Evolutionary conservation across 1,284 basidiomycete genomes (phyloP), one percentile per base, ranked within the genome.

Genomic region (Taiwanofungus camphoratus): DNA sequence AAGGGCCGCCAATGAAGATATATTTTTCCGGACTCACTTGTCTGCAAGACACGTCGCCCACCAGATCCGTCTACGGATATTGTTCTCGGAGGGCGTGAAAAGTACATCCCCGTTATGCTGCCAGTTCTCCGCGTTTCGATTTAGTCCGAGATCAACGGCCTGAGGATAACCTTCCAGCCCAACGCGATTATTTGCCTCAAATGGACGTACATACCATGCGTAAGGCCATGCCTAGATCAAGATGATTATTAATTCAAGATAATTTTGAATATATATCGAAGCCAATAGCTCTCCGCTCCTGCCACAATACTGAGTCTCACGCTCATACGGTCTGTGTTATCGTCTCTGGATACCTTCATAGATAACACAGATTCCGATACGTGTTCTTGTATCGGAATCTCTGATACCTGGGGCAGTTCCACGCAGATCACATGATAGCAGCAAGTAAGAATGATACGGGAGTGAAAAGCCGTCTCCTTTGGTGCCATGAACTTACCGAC

Each of bases 81-180:
- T 78, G 39, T 78, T 82, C 60, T 92, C 87, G 54, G 77, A 74
- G 18, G 69, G 63, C 2, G 78, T 74, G 55, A 91, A 90, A 13
- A 88, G 63, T 48, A 52, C 47, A 15, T 73, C 73, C 2, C 76
- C 78, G 45, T 79, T 70, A 41, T 79, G 73, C 56, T 80, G 77
- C 86, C 87, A 92, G 46, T 76, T 77, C 31, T 85, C 79, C 8
- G 87, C 78, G 53, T 88, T 79, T 23, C 86, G 82, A 59, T 92
- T 89, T 38, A 92, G 66, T 16, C 89, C 89, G n/a, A 92, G 66
- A 59, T 92, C 90, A 51, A 85, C 74, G 0, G 89, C 89, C 88
- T 91, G 42, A 39, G 48, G 40, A 33, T 41, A 26, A 26, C 20
- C 21, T 20, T 41, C 15, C 35, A 40, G 34, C 13, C 23, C 3